Conservation (phyloP, 352 stramenopile genomes). For the Globisporangium lucens region DNA sequence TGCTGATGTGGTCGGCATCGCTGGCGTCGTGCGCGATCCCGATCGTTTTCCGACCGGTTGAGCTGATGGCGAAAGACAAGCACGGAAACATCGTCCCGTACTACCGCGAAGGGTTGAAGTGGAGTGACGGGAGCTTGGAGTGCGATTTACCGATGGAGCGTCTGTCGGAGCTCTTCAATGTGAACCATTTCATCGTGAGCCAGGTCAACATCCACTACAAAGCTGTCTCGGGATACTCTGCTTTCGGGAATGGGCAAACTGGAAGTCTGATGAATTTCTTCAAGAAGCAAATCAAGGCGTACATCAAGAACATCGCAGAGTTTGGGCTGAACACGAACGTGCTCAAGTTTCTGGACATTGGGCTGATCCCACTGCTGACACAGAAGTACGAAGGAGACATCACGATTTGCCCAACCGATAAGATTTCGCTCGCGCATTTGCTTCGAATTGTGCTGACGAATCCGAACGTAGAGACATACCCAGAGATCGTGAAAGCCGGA, state of each 20-base stretch:
- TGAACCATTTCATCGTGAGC: conserved; percentile 98
- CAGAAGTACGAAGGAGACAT: conserved; percentile 98
- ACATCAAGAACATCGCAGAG: conserved; percentile 87
- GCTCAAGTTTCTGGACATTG: conserved; percentile 81
- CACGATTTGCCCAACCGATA: conserved; percentile 93
- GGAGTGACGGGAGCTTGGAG: conserved; percentile 93
- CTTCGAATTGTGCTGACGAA: conserved; percentile 83
- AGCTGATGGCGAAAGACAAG: conserved; percentile 94
- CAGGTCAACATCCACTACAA: conserved; percentile 93
- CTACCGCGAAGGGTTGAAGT: conserved; percentile 84
- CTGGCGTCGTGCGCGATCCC: conserved; percentile 95
- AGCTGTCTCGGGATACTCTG: conserved; percentile 72
- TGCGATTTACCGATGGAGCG: conserved; percentile 96
- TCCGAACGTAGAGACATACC: conserved; percentile 58
- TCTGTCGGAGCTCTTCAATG: conserved; percentile 97
- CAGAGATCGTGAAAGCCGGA: conserved; percentile 79
- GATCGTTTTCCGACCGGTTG: conserved; percentile 92
- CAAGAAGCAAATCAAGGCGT: conserved; percentile 93
- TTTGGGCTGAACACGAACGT: conserved; percentile 84
- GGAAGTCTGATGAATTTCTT: conserved; percentile 91
- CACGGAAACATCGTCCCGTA: conserved; percentile 80
- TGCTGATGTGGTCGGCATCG: conserved; percentile 97
- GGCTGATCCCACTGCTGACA: conserved; percentile 76
- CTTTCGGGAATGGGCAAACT: conserved; percentile 71
- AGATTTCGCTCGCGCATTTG: conserved; percentile 82